These are phyloP conservation scores for Flammula alnicola DNA, from an alignment of 1,284 basidiomycete genomes.

Conservation along the genomic window DNA sequence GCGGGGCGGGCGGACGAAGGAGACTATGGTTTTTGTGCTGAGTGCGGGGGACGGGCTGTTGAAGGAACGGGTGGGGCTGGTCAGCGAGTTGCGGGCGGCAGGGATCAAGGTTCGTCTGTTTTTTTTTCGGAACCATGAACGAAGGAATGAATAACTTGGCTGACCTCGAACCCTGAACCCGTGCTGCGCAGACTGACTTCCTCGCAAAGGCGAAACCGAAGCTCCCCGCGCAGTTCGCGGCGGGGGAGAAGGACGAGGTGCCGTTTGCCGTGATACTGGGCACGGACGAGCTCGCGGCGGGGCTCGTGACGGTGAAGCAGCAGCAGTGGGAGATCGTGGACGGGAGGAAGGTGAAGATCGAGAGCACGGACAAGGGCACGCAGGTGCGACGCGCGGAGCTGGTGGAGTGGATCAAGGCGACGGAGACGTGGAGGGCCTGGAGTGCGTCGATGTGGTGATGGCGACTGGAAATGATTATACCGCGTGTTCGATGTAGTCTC, in stretches of 20 bases:
- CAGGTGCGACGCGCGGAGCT: slow-evolving; percentile 73
- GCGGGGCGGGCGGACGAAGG: slow-evolving; percentile 82
- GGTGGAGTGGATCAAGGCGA: slow-evolving; percentile 66
- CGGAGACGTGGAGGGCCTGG: slow-evolving; percentile 27
- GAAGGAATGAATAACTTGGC: background rate
- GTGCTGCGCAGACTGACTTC: slow-evolving; percentile 77
- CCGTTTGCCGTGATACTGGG: slow-evolving; percentile 94
- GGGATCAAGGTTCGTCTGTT: slow-evolving; percentile 78
- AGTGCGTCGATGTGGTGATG: no score
- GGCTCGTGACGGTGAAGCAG: slow-evolving; percentile 90
- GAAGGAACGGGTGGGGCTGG: slow-evolving; percentile 85
- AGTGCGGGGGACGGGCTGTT: slow-evolving; percentile 90
- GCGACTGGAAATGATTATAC: no score
- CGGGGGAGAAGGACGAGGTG: slow-evolving; percentile 90
- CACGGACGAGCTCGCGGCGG: slow-evolving; percentile 82
- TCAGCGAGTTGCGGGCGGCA: slow-evolving; percentile 82
- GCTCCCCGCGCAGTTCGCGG: slow-evolving; percentile 83
- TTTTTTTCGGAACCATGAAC: background rate
- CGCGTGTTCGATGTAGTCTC: no score
- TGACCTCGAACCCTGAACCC: background rate
- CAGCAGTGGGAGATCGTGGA: slow-evolving; percentile 59
- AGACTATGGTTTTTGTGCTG: slow-evolving; percentile 95
- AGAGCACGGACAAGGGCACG: slow-evolving; percentile 66
- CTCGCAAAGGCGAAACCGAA: slow-evolving; percentile 94
- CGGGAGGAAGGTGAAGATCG: slow-evolving; percentile 74